A percentile compares a stretch with the other conserved stretches of the same genome.
These are phyloP conservation scores for Melianthus villosus DNA, from an alignment of 441 rosid species.

Conservation along the genomic window DNA sequence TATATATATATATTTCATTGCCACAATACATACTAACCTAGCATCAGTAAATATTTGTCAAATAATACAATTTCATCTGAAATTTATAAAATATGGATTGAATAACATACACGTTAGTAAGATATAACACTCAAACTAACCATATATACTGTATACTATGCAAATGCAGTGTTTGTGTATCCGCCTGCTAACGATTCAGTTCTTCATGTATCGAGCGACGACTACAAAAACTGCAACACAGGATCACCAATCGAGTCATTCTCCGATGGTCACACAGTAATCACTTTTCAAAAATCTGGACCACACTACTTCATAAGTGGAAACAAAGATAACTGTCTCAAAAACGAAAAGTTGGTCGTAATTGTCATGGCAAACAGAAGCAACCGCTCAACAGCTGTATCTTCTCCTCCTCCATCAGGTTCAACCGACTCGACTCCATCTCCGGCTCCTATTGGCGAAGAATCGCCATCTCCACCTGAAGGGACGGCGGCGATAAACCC, in stretches of 20 bases:
- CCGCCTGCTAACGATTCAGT: conserved; percentile 49
- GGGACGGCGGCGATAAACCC: no score
- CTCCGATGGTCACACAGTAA: conserved; percentile 44
- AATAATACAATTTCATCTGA: no score
- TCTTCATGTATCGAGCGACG: conserved; percentile 38
- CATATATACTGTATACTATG: neutral
- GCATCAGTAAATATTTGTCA: no score
- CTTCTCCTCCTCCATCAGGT: conserved; percentile 30
- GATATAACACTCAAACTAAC: no score
- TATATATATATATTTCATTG: no score
- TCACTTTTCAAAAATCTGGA: conserved; percentile 40
- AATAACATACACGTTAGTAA: no score
- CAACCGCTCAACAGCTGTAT: conserved; percentile 16
- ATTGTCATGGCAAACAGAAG: conserved; percentile 60
- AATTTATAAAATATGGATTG: no score
- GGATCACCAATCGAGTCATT: conserved; percentile 24
- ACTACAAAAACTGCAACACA: conserved; percentile 43
- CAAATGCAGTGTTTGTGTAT: conserved; percentile 45
- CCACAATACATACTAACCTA: no score
- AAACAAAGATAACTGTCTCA: conserved; percentile 44
- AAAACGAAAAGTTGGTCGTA: conserved; percentile 41
- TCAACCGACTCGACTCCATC: neutral
- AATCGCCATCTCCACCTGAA: conserved; percentile 16
- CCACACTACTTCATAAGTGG: conserved; percentile 71
- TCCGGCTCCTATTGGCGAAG: conserved; percentile 24